Evolutionary conservation across 148 eudicot species (phyloP), one percentile per base, ranked within the genome.

Genomic region (Nepenthes mirabilis): DNA sequence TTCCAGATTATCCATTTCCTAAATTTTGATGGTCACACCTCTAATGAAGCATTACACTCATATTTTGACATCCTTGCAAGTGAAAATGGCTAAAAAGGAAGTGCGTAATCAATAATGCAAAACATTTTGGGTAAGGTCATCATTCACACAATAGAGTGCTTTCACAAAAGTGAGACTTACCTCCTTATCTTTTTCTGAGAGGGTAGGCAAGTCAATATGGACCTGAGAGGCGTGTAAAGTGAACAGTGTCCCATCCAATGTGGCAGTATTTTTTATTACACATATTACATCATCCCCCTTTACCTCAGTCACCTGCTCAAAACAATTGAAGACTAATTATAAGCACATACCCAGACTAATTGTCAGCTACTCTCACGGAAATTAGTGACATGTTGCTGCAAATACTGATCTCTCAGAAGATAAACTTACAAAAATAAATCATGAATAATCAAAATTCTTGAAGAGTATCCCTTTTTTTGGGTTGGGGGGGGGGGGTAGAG

Each of bases 141-240:
- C 9, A 55, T 10, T 55, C 33, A 55, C 11, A 55, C 10, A 33
- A 54, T 5, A 48, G 47, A 37, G 4, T 48, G 40, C 14, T 43
- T 32, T 34, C 57, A 47, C 51, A n/a, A 58, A 48, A 55, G 47
- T 37, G 66, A 8, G 10, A 76, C 80, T 70, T 13, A 85, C 98
- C 84, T 80, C 79, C 69, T 93, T 93, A 57, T 93, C 98, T 56
- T 82, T 79, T 37, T 85, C 96, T 37, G 96, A 54, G 36, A 93
- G 85, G 52, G 98, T 93, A 34, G 98, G 98, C 60, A 88, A 67
- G 69, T 93, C 91, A 57, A 93, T 88, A 60, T 23, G 91, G 73
- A 93, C 72, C 80, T 93, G 98, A 52, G 91, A 85, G 58, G 75
- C 98, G 64, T 93, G 98, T 67, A 93, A 80, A 52, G 98, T 93